Evolutionary conservation across 805 yeast species (phyloP).

Genomic region (Ogataea paraovalis): DNA sequence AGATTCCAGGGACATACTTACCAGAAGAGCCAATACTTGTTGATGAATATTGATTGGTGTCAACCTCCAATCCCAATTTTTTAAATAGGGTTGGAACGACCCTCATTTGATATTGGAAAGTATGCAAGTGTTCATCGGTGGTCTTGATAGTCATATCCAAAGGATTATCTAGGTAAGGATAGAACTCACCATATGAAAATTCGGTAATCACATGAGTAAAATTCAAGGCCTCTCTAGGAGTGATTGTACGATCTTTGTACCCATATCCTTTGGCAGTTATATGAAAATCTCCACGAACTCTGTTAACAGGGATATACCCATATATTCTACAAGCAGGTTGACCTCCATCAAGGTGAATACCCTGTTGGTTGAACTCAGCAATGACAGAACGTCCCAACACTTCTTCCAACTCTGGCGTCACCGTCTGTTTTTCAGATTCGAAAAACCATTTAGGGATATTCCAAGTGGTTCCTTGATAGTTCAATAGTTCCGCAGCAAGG

Average conservation of each 20-base stretch:
- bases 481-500: conserved; percentile 71
- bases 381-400: conserved; percentile 61
- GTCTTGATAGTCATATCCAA: conserved; percentile 68
- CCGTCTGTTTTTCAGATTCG: conserved; percentile 41
- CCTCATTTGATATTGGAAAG: conserved; percentile 63
- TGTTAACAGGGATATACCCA: conserved; percentile 80
- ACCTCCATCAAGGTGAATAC: conserved; percentile 43
- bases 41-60: conserved; percentile 83
- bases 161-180: conserved; percentile 84
- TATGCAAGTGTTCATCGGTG: conserved; percentile 44
- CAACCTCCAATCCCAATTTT: conserved; percentile 65
- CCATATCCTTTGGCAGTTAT: conserved; percentile 77
- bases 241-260: conserved; percentile 45
- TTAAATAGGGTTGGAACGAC: conserved; percentile 82
- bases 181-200: conserved; percentile 86
- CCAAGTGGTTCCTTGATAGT: conserved; percentile 62
- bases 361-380: conserved; percentile 54
- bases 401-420: conserved; percentile 62
- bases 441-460: conserved; percentile 47
- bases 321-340: conserved; percentile 82
- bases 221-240: conserved; percentile 52
- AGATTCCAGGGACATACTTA: conserved; percentile 65
- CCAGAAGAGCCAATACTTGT: conserved; percentile 37
- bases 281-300: conserved; percentile 81
- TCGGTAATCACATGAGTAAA: conserved; percentile 84